Conservation (phyloP, 331 rosid genomes). For the Malus hybrid region DNA sequence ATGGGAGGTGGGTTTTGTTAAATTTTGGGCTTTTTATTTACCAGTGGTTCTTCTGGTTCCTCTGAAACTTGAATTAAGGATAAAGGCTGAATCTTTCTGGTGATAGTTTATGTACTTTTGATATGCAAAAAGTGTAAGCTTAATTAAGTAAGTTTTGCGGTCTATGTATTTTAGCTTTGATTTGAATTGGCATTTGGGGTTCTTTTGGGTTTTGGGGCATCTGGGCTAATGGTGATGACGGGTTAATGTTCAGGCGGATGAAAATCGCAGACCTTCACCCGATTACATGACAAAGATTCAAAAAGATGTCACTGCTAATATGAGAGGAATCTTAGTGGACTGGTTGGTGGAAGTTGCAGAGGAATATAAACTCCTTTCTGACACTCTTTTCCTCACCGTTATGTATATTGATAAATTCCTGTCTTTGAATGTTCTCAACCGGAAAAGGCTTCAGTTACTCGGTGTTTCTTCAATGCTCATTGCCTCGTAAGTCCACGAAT, state of each 20-base stretch:
- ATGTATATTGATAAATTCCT: slow-evolving; percentile 59
- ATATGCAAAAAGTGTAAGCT: neutral
- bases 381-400: slow-evolving; percentile 55
- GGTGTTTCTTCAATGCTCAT: slow-evolving; percentile 82
- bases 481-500: slow-evolving; percentile 61
- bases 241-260: slow-evolving; percentile 43
- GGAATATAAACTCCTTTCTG: slow-evolving; percentile 70
- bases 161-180: neutral
- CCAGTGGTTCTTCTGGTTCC: neutral
- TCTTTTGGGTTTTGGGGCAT: neutral
- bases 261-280: slow-evolving; percentile 49
- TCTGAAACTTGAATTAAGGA: neutral
- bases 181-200: neutral
- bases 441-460: slow-evolving; percentile 57
- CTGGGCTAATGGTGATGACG: neutral
- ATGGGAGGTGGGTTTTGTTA: neutral
- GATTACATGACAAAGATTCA: slow-evolving; percentile 62
- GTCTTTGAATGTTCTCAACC: slow-evolving; percentile 33
- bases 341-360: slow-evolving; percentile 94
- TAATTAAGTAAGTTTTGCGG: neutral
- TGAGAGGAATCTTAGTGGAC: slow-evolving; percentile 79
- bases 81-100: neutral
- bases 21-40: neutral
- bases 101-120: neutral
- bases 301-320: slow-evolving; percentile 52